These are phyloP conservation scores for Bipolaris zeicola DNA, from an alignment of 2,329 filamentous ascomycete species.

Conservation along the genomic window DNA sequence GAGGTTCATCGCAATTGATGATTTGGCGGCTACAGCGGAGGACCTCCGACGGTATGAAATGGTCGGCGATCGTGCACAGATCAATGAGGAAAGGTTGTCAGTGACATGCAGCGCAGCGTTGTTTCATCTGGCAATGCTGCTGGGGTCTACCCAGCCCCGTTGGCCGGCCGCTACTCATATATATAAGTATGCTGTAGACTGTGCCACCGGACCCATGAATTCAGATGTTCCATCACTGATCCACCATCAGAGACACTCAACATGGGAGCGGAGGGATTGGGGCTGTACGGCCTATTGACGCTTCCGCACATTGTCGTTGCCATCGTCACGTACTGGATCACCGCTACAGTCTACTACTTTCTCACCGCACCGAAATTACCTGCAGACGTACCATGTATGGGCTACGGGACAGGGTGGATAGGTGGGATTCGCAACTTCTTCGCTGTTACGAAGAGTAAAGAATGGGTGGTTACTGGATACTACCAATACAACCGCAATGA, in stretches of 20 bases:
- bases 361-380: slow-evolving; percentile 25
- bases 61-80: neutral
- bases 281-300: neutral
- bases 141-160: neutral
- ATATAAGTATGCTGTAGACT: neutral
- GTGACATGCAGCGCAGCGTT: neutral
- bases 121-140: neutral
- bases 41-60: neutral
- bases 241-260: neutral
- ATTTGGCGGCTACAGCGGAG: neutral
- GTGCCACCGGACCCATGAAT: neutral
- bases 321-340: slow-evolving; percentile 26
- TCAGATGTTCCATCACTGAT: neutral
- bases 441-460: slow-evolving; percentile 28
- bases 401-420: slow-evolving; percentile 33
- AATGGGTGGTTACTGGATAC: slow-evolving; percentile 32
- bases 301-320: slow-evolving; percentile 8
- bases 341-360: slow-evolving; percentile 20
- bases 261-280: slow-evolving; percentile 2
- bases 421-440: slow-evolving; percentile 26
- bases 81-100: neutral
- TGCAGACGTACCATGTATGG: slow-evolving; percentile 29
- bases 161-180: neutral
- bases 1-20: neutral
- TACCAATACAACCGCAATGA: slow-evolving; percentile 31